These are phyloP conservation scores for Fusarium chuoi DNA, from an alignment of 2,329 filamentous ascomycete genomes.

Conservation along the genomic window DNA sequence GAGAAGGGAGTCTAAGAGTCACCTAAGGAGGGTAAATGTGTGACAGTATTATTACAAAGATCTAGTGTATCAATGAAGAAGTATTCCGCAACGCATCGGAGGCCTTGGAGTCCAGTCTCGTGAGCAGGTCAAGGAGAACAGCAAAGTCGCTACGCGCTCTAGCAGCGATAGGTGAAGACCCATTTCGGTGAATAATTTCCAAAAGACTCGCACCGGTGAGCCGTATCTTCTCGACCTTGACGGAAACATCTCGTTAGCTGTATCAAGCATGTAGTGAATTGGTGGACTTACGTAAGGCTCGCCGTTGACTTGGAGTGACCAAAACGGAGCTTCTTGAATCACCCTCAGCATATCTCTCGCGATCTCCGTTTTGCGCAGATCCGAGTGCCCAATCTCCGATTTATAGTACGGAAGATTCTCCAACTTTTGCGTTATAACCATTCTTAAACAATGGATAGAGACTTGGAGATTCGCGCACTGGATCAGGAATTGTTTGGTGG, in stretches of 20 bases:
- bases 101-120: slow-evolving; percentile 55
- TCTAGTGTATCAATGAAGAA: slow-evolving; percentile 28
- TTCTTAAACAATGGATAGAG: slow-evolving; percentile 53
- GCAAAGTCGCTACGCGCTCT: slow-evolving; percentile 53
- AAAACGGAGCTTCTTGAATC: slow-evolving; percentile 55
- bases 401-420: slow-evolving; percentile 49
- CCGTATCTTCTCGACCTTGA: slow-evolving; percentile 54
- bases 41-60: not conserved
- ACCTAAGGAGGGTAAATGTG: accelerated
- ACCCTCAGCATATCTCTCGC: slow-evolving; percentile 55
- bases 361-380: slow-evolving; percentile 54
- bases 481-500: slow-evolving; percentile 49
- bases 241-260: not conserved
- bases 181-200: slow-evolving; percentile 53
- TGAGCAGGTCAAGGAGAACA: slow-evolving; percentile 54
- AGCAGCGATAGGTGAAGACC: slow-evolving; percentile 49
- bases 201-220: slow-evolving; percentile 52
- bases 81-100: slow-evolving; percentile 53
- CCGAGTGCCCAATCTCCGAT: slow-evolving; percentile 46
- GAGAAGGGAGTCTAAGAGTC: slow-evolving; percentile 18
- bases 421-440: slow-evolving; percentile 53
- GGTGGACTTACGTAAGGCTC: slow-evolving; percentile 50
- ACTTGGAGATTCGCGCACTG: slow-evolving; percentile 55
- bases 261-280: accelerated
- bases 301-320: slow-evolving; percentile 53